Percentiles rank a stretch among this genome's conserved stretches.
These are phyloP conservation scores for Diplosphaera chodatii DNA, from an alignment of 139 green algal species.

Conservation along the genomic window DNA sequence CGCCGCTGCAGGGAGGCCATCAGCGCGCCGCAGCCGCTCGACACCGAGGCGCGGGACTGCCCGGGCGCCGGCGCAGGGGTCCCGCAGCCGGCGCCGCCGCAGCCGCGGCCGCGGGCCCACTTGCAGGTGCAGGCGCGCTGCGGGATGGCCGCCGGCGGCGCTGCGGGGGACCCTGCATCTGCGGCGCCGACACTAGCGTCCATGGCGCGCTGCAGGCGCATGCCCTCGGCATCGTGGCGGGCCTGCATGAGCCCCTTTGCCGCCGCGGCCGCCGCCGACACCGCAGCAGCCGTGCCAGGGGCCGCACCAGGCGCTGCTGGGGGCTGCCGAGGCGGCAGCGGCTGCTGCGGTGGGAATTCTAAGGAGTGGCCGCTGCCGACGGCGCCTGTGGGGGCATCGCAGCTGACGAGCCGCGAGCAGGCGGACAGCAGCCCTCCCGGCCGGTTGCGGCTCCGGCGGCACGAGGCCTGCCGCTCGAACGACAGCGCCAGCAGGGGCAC, in stretches of 20 bases:
- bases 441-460: too few relatives aligned
- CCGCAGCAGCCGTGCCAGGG: too few relatives aligned
- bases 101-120: not conserved
- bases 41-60: not conserved
- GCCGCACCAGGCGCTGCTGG: too few relatives aligned
- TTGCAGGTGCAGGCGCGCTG: not conserved
- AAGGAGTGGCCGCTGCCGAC: too few relatives aligned
- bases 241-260: too few relatives aligned
- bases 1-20: too few relatives aligned
- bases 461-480: not conserved
- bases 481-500: not conserved
- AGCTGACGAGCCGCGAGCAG: not conserved
- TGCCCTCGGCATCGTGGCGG: not conserved
- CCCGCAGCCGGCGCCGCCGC: not conserved
- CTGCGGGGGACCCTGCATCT: not conserved
- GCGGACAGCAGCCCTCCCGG: not conserved
- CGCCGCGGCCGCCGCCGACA: too few relatives aligned
- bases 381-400: not conserved
- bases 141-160: too few relatives aligned
- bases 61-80: too few relatives aligned
- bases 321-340: too few relatives aligned
- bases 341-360: too few relatives aligned
- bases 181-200: not conserved
- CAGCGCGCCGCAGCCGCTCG: not conserved
- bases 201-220: not conserved